Conservation (phyloP, 192 early-diverging fungal species). For the Lunasporangiospora selenospora region DNA sequence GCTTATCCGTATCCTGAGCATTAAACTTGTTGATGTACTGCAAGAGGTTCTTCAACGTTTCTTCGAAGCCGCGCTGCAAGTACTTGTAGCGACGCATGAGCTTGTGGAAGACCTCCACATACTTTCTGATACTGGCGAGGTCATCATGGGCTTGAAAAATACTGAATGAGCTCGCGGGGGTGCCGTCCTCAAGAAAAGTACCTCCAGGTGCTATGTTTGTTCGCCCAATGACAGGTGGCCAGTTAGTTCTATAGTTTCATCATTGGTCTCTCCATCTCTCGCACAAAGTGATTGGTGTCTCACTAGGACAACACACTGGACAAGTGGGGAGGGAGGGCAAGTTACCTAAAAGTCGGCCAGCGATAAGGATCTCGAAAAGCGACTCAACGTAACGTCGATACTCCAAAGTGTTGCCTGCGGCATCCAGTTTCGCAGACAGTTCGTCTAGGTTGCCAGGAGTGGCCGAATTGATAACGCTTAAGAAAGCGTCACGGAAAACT, state of each 20-base stretch:
- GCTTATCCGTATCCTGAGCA: conserved; percentile 71
- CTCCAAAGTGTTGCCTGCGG: conserved; percentile 79
- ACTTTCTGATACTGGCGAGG: conserved; percentile 63
- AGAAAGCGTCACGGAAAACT: conserved; percentile 59
- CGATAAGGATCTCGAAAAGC: conserved; percentile 88
- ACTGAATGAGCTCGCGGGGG: conserved; percentile 74
- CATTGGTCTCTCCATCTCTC: conserved; percentile 55
- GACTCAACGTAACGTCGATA: conserved; percentile 91
- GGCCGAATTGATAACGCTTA: conserved; percentile 41
- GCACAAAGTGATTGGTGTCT: no score
- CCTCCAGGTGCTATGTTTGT: conserved; percentile 78
- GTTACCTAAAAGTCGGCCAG: conserved; percentile 83
- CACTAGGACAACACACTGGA: no score
- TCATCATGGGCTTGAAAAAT: conserved; percentile 68
- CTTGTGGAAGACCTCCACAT: conserved; percentile 81
- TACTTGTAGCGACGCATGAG: conserved; percentile 91
- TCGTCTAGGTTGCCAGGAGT: conserved; percentile 65
- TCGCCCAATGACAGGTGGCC: no score
- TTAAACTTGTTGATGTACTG: conserved; percentile 87
- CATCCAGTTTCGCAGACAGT: conserved; percentile 71
- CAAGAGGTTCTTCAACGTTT: conserved; percentile 76
- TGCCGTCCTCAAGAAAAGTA: conserved; percentile 71
- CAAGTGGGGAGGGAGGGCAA: neutral
- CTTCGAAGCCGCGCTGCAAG: conserved; percentile 79
- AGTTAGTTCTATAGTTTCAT: no score